A percentile compares a stretch with the other conserved stretches of the same genome.
phyloP scores from a whole-genome alignment of 768 basidiomycete genomes.

The Bullera alba region DNA sequence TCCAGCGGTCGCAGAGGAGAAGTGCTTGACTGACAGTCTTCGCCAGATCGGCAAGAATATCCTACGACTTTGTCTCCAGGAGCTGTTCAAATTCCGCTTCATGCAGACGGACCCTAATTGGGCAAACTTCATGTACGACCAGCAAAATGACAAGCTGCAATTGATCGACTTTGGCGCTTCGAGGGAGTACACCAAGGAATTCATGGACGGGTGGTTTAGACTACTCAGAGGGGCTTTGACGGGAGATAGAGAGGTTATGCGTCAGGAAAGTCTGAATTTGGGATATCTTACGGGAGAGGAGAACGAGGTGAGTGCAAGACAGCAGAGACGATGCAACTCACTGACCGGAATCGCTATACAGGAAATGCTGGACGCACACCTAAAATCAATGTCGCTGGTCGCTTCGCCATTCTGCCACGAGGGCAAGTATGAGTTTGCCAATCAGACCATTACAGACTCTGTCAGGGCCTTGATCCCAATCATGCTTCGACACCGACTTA shows the following conservation, averaged over 20 bases:
- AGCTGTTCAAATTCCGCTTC: constrained; percentile 78
- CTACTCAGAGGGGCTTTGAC: constrained; percentile 74
- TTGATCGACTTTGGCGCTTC: constrained; percentile 96
- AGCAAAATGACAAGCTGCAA: constrained; percentile 49
- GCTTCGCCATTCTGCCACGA: constrained; percentile 74
- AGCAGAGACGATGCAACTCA: neutral
- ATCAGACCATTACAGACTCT: constrained; percentile 58
- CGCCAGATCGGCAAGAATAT: constrained; percentile 72
- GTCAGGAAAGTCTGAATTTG: constrained; percentile 66
- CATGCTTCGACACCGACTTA: constrained; percentile 80
- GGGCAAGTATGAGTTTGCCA: constrained; percentile 71
- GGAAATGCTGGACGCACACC: constrained; percentile 81
- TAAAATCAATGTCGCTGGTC: constrained; percentile 72
- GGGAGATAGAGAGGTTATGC: constrained; percentile 62
- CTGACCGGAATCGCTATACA: constrained; percentile 33
- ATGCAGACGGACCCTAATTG: constrained; percentile 99
- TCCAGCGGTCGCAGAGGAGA: neutral
- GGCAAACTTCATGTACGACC: constrained; percentile 92
- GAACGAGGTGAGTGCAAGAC: constrained; percentile 54
- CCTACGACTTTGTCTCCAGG: constrained; percentile 76
- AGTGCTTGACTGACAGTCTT: neutral
- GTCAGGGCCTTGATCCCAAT: constrained; percentile 77
- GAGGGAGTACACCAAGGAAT: constrained; percentile 70
- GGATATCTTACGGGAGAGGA: constrained; percentile 89
- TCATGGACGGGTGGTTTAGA: constrained; percentile 79